A percentile compares a stretch with the other conserved stretches of the same genome.
Conservation (phyloP, 1,284 basidiomycete genomes). For the Sporisorium sorghi region DNA sequence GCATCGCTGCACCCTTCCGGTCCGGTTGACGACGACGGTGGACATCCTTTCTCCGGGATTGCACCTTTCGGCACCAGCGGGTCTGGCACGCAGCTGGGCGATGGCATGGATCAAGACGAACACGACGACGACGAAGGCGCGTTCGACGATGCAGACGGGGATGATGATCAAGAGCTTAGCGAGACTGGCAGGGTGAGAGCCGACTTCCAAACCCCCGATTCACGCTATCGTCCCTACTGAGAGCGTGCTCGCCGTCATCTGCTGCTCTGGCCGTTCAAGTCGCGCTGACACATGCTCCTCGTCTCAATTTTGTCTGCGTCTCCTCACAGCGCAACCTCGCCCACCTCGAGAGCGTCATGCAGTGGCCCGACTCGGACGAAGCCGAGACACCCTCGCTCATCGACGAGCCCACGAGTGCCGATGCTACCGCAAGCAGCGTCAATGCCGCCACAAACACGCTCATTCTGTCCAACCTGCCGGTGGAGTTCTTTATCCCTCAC, state of each 20-base stretch:
- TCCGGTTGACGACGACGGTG: conserved; percentile 73
- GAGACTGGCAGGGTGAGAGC: conserved; percentile 93
- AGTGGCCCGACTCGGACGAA: conserved; percentile 46
- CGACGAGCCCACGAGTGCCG: neutral
- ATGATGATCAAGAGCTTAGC: conserved; percentile 73
- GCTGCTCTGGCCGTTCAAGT: neutral
- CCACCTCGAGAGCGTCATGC: conserved; percentile 53
- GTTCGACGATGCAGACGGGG: conserved; percentile 73
- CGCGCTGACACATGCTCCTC: conserved; percentile 19
- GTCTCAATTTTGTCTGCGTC: neutral
- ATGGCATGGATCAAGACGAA: conserved; percentile 72
- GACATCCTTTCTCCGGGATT: conserved; percentile 63
- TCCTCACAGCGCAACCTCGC: conserved; percentile 46
- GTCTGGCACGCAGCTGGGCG: conserved; percentile 65
- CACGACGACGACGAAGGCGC: conserved; percentile 74
- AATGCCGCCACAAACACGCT: conserved; percentile 55
- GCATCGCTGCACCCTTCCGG: conserved; percentile 84
- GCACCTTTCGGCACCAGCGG: conserved; percentile 61
- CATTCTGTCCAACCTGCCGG: conserved; percentile 60
- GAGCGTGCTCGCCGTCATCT: neutral
- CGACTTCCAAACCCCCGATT: conserved; percentile 80
- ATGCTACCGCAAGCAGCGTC: neutral
- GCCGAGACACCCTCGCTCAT: conserved; percentile 21
- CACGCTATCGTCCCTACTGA: conserved; percentile 85
- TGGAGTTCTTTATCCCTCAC: conserved; percentile 59